These are phyloP conservation scores for Ceriops decandra DNA, from an alignment of 345 rosid genomes.

Conservation along the genomic window DNA sequence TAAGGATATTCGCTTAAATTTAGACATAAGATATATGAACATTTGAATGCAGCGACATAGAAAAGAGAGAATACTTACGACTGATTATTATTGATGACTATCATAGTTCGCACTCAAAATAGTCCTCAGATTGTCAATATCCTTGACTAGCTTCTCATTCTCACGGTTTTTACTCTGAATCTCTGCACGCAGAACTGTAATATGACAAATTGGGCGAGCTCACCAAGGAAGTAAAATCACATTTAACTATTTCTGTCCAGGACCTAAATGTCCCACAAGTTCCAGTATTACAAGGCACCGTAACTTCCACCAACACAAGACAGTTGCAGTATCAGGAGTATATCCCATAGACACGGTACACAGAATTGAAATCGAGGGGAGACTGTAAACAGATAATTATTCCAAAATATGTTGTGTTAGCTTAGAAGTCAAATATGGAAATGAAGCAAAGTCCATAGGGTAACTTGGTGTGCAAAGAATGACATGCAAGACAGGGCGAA, in stretches of 20 bases:
- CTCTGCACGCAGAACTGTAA: constrained; percentile 39
- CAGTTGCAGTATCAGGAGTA: not conserved
- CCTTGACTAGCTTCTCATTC: constrained; percentile 36
- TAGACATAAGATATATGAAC: not conserved
- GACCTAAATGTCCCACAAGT: not conserved
- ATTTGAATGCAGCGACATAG: not conserved
- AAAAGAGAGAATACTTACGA: constrained; percentile 7
- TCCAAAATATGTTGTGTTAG: too few species aligned
- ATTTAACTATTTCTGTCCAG: not conserved
- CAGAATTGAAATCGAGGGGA: too few species aligned
- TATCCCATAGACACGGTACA: not conserved
- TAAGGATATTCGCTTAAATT: not conserved
- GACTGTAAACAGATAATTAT: too few species aligned
- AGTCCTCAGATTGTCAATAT: constrained; percentile 34
- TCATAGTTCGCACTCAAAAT: constrained; percentile 2
- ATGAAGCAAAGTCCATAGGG: too few species aligned
- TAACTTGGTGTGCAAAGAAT: too few species aligned
- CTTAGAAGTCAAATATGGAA: too few species aligned
- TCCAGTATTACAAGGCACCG: not conserved
- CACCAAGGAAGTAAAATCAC: not conserved
- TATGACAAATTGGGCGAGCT: not conserved
- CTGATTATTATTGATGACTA: constrained; percentile 7
- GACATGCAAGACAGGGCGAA: too few species aligned
- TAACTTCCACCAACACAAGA: not conserved
- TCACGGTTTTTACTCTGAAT: constrained; percentile 26